Evolutionary conservation across 1,284 basidiomycete genomes (phyloP), one percentile per base, ranked within the genome.

Genomic region (Chiua sp.): DNA sequence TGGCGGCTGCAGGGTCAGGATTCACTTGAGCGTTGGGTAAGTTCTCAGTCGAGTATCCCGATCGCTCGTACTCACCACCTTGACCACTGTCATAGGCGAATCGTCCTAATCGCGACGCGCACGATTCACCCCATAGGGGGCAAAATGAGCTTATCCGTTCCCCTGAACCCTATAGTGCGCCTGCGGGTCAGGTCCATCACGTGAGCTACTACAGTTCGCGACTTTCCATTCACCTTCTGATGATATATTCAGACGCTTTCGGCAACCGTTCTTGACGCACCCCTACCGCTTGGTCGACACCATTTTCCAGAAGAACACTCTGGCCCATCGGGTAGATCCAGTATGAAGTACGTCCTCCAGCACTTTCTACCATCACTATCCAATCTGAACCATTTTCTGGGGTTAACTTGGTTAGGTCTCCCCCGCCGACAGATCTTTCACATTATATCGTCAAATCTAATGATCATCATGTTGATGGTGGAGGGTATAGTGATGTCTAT

Each of bases 1-100:
- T 67, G 65, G 65, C 30, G 30, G 0, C 32, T 42, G 16, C 55
- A 52, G 2, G 26, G 15, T 5, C 5, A 13, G 33, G 8, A n/a
- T 39, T 46, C 46, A 5, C 1, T 23, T 3, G 18, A n/a, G 26
- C 10, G 7, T 49, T 15, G 0, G 37, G 54, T 62, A 44, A 28
- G 32, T n/a, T 20, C 13, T 22, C 20, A 22, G 7, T 8, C 7
- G 37, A 20, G 39, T 10, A 7, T 20, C 16, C 10, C 39, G 11
- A 42, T 42, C 5, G 11, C 39, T 42, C 39, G 7, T 39, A 39
- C 11, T n/a, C 18, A 39, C n/a, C n/a, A 42, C 20, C 7, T 8
- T n/a, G 4, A n/a, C 20, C 39, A n/a, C n/a, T 5, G n/a, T n/a
- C 6, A n/a, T n/a, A 42, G 39, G 39, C 18, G 18, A 18, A 18